Evolutionary conservation across 345 rosid genomes (phyloP), one percentile per base, ranked within the genome.

Genomic region (Camelina sativa): DNA sequence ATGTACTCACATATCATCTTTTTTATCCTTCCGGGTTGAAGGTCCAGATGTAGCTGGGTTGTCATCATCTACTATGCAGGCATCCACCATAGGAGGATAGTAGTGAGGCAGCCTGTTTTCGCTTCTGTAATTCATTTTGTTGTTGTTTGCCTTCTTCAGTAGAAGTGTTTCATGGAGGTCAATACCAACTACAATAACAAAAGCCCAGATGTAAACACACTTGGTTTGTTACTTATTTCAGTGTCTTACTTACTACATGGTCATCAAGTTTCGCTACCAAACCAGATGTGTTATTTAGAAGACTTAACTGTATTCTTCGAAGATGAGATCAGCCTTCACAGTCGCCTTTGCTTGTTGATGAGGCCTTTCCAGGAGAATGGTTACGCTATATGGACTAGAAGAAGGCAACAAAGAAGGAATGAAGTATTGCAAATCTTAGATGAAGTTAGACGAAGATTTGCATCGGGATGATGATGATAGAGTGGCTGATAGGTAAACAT

Each of bases 221-320:
- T 61, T 53, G 17, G 2, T 38, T 10, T 61, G 55, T 51, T 22
- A 41, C 23, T 63, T 37, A 61, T n/a, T 34, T 13, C 17, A 28
- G 40, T 51, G 11, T 59, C 17, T 38, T 23, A 67, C 32, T 53
- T 13, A 35, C 65, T 69, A 69, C 50, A 53, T 15, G 25, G 46
- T 62, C 22, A 41, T 60, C 56, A 61, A 28, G 20, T 23, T 59
- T 57, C 47, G 48, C 69, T 58, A 71, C 30, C 32, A 66, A 65
- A 66, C 12, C 23, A 65, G 52, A 22, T 28, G 22, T 17, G 73
- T 5, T 25, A 62, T 30, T 61, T 11, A 47, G 10, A 73, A 54
- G 5, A 58, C 80, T 70, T 86, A 86, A 90, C 98, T 82, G 89
- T 88, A 82, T 74, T 94, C 97, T 80, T 91, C 97, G 11, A 89